Conservation (phyloP, 305 asterid species). For the Caryopteris hybrid region DNA sequence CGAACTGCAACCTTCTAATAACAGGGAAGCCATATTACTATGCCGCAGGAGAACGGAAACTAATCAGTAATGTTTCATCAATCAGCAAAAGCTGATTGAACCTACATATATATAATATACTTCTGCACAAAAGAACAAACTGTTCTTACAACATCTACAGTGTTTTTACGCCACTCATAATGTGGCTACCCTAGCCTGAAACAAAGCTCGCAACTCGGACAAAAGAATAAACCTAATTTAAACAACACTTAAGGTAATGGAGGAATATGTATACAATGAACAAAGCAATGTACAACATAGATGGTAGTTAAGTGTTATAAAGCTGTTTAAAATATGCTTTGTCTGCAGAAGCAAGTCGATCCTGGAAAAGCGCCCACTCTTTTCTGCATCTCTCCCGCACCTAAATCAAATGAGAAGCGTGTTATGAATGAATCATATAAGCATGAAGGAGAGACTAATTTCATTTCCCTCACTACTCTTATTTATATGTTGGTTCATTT, state of each 20-base stretch:
- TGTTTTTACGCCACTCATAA: conserved; percentile 4
- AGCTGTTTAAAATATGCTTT: conserved; percentile 46
- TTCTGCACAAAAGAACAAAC: conserved; percentile 14
- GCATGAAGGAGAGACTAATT: neutral
- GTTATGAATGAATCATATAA: neutral
- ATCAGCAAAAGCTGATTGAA: neutral
- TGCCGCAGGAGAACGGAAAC: neutral
- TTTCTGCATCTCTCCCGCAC: conserved; percentile 66
- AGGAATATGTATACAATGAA: neutral
- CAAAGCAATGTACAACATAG: conserved; percentile 36
- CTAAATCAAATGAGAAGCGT: conserved; percentile 19
- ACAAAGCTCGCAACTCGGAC: conserved; percentile 9
- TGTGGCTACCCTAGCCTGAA: conserved; percentile 9
- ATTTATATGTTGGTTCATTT: neutral
- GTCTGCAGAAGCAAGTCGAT: conserved; percentile 66
- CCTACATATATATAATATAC: conserved; percentile 4
- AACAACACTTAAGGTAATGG: conserved; percentile 16
- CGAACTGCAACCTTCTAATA: too few species aligned
- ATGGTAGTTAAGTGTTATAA: conserved; percentile 15
- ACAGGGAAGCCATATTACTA: too few species aligned
- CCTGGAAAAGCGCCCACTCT: conserved; percentile 68
- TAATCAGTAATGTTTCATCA: neutral
- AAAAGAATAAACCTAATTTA: conserved; percentile 21
- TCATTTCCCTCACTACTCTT: neutral
- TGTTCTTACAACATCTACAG: conserved; percentile 9